A percentile compares a stretch with the other conserved stretches of the same genome.
These are phyloP conservation scores for Plenodomus tracheiphilus DNA, from an alignment of 2,329 filamentous ascomycete genomes.

Conservation along the genomic window DNA sequence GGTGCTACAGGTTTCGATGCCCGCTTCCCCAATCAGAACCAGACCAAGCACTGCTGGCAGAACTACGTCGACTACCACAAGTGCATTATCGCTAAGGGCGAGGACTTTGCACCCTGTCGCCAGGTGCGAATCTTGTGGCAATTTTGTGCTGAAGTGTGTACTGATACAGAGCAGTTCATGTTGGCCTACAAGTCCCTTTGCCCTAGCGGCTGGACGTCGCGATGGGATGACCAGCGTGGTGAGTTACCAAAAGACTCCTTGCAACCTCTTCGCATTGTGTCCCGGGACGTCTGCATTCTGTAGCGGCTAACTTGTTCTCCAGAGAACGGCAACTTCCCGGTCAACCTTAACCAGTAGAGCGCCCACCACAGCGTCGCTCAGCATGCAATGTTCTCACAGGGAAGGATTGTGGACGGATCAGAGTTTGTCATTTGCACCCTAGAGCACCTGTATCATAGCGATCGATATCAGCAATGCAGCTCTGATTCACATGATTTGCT, in stretches of 20 bases:
- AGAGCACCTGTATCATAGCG: conserved; percentile 35
- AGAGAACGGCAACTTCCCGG: conserved; percentile 43
- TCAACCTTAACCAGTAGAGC: conserved; percentile 43
- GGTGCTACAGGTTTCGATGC: conserved; percentile 84
- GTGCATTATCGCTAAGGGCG: conserved; percentile 97
- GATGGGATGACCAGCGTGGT: conserved; percentile 99
- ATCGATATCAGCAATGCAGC: conserved; percentile 33
- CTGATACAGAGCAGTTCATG: conserved; percentile 70
- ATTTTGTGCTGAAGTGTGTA: neutral
- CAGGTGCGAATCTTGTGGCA: conserved; percentile 64
- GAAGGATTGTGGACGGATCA: conserved; percentile 24
- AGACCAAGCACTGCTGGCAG: conserved; percentile 99
- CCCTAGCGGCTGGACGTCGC: conserved; percentile 88
- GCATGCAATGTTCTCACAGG: conserved; percentile 21
- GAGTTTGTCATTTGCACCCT: conserved; percentile 25
- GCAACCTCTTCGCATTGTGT: neutral
- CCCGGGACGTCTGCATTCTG: neutral
- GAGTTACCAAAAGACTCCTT: conserved; percentile 42
- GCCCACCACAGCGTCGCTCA: conserved; percentile 13
- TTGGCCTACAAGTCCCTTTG: conserved; percentile 96
- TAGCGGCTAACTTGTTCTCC: conserved; percentile 7
- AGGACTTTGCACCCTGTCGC: conserved; percentile 95
- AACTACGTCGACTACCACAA: conserved; percentile 99
- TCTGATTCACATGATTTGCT: conserved; percentile 19
- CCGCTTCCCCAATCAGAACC: conserved; percentile 98